phyloP scores from a whole-genome alignment of 441 rosid species.

The Erysimum pusillum region DNA sequence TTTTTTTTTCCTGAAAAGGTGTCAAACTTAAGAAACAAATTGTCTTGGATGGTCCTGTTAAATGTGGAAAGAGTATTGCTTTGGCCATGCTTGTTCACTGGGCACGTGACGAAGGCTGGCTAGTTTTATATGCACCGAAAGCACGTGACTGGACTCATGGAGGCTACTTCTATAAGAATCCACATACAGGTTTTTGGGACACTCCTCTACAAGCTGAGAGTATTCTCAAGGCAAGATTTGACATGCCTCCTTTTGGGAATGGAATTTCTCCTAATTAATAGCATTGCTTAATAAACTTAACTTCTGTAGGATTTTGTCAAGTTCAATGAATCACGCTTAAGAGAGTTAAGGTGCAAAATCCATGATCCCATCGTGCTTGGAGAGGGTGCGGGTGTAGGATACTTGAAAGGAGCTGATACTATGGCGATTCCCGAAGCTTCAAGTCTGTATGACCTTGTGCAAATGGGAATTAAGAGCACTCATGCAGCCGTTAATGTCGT shows the following conservation, averaged over 20 bases:
- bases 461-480: constrained; percentile 80
- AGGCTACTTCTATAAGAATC: constrained; percentile 85
- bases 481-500: constrained; percentile 90
- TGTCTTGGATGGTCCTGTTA: constrained; percentile 92
- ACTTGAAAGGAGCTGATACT: constrained; percentile 77
- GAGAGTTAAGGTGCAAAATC: constrained; percentile 74
- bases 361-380: constrained; percentile 83
- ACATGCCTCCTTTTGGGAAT: constrained; percentile 9
- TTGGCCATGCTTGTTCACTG: constrained; percentile 97
- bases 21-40: constrained; percentile 76
- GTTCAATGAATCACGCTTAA: constrained; percentile 70
- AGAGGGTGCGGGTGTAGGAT: constrained; percentile 94
- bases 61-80: constrained; percentile 90
- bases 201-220: constrained; percentile 88
- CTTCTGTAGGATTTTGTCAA: constrained; percentile 72
- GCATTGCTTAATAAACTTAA: constrained; percentile 28
- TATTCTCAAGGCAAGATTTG: constrained; percentile 78
- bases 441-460: constrained; percentile 78
- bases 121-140: constrained; percentile 87
- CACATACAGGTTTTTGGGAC: constrained; percentile 87
- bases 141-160: constrained; percentile 96
- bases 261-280: constrained; percentile 6
- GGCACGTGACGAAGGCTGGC: constrained; percentile 99
- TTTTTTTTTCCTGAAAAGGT: constrained; percentile 50
- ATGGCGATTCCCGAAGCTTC: constrained; percentile 75